Evolutionary conservation across 306 rosid genomes (phyloP).

Genomic region (Vigna hirtella): DNA sequence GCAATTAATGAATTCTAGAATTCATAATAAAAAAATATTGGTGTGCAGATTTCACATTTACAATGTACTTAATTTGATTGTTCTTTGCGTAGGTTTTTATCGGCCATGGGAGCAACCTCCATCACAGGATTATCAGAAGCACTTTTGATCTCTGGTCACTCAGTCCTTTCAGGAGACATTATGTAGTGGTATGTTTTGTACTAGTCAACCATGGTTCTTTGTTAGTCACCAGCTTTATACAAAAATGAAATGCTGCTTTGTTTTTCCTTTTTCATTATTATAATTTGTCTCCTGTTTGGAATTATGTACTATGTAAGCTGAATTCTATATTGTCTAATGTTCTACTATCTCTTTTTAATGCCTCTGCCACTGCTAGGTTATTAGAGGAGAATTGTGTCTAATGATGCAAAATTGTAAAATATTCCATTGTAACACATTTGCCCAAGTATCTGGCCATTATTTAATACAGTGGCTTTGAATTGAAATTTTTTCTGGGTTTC

Average conservation of each 20-base stretch:
- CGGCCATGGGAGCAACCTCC: slow-evolving; percentile 88
- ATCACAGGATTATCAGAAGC: slow-evolving; percentile 79
- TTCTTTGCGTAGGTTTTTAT: slow-evolving; percentile 63
- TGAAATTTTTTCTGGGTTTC: neutral
- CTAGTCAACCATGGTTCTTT: slow-evolving; percentile 43
- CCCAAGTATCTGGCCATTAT: slow-evolving; percentile 28
- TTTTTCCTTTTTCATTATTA: slow-evolving; percentile 33
- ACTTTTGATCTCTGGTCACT: slow-evolving; percentile 56
- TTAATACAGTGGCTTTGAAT: slow-evolving; percentile 39
- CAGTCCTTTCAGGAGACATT: slow-evolving; percentile 43
- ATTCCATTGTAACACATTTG: slow-evolving; percentile 15
- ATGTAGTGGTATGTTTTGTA: slow-evolving; percentile 54
- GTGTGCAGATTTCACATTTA: slow-evolving; percentile 24
- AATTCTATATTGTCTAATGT: slow-evolving; percentile 29
- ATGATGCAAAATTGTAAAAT: slow-evolving; percentile 42
- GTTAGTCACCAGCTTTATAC: slow-evolving; percentile 41
- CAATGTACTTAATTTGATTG: slow-evolving; percentile 33
- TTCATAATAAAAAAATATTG: slow-evolving; percentile 25
- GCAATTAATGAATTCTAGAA: neutral
- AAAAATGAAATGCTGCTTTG: slow-evolving; percentile 45
- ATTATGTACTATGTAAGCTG: slow-evolving; percentile 47
- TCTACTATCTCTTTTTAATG: slow-evolving; percentile 22
- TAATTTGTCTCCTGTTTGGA: slow-evolving; percentile 42
- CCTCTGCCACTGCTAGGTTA: slow-evolving; percentile 28
- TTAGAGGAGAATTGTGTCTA: slow-evolving; percentile 33